Conservation (phyloP, 345 rosid genomes). For the Camelina sativa region DNA sequence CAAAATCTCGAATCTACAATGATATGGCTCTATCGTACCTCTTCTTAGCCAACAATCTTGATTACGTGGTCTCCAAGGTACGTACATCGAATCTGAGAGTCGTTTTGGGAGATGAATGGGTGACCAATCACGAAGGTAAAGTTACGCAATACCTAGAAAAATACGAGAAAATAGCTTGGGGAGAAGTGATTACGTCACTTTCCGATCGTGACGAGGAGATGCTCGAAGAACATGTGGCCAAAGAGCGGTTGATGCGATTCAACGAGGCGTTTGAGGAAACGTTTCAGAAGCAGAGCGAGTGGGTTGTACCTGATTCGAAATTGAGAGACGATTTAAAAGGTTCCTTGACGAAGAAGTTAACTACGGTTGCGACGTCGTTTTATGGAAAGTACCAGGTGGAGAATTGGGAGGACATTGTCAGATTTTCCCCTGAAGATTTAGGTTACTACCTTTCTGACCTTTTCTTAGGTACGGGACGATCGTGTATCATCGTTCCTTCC, state of each 20-base stretch:
- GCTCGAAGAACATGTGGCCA: constrained; percentile 41
- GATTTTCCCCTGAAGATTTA: constrained; percentile 67
- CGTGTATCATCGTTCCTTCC: constrained; percentile 32
- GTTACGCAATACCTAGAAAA: constrained; percentile 60
- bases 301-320: constrained; percentile 64
- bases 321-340: constrained; percentile 61
- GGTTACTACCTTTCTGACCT: constrained; percentile 61
- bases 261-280: constrained; percentile 62
- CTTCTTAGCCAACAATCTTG: constrained; percentile 79
- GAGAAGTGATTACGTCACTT: constrained; percentile 53
- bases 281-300: constrained; percentile 56
- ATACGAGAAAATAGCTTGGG: constrained; percentile 76
- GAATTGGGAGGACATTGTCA: constrained; percentile 45
- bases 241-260: constrained; percentile 54
- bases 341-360: constrained; percentile 54
- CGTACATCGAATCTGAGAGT: constrained; percentile 55
- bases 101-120: constrained; percentile 72
- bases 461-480: constrained; percentile 35
- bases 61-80: constrained; percentile 70
- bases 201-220: constrained; percentile 40
- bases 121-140: constrained; percentile 57
- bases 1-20: constrained; percentile 62
- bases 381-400: constrained; percentile 45
- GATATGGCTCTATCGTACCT: constrained; percentile 69
- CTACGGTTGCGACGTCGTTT: constrained; percentile 44